Conservation (phyloP, 75 land plant genomes). For the Ceratopteris richardii region DNA sequence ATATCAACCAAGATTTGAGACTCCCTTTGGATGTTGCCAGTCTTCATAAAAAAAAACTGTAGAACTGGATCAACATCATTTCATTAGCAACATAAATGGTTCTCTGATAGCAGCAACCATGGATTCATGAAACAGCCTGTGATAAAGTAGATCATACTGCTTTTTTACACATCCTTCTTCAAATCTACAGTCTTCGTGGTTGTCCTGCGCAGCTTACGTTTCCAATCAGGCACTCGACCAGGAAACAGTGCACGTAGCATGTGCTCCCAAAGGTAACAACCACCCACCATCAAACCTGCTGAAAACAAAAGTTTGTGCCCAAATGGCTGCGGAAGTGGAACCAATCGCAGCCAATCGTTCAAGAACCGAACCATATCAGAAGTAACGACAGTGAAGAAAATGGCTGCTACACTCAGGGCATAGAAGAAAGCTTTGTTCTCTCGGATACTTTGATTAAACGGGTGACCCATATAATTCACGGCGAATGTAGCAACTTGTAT, state of each 20-base stretch:
- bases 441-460: slow-evolving; percentile 89
- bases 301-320: slow-evolving; percentile 50
- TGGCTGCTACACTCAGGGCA: slow-evolving; percentile 64
- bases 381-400: slow-evolving; percentile 74
- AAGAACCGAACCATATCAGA: slow-evolving; percentile 81
- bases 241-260: slow-evolving; percentile 81
- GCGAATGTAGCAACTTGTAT: slow-evolving; percentile 99
- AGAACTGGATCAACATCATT: too few relatives aligned
- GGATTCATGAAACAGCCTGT: too few relatives aligned
- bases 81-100: too few relatives aligned
- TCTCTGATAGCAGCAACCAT: too few relatives aligned
- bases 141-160: too few relatives aligned
- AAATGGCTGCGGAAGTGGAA: slow-evolving; percentile 70
- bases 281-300: slow-evolving; percentile 65
- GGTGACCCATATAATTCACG: slow-evolving; percentile 98
- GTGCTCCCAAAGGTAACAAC: slow-evolving; percentile 84
- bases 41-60: too few relatives aligned
- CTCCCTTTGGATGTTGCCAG: too few relatives aligned
- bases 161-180: background rate
- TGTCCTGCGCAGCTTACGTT: slow-evolving; percentile 29
- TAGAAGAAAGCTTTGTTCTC: slow-evolving; percentile 84
- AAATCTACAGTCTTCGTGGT: slow-evolving; percentile 12
- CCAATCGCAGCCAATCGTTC: slow-evolving; percentile 88
- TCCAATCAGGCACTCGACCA: slow-evolving; percentile 64
- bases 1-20: too few relatives aligned